These are phyloP conservation scores for Raphanus hybrid DNA, from an alignment of 441 rosid species.

Conservation along the genomic window DNA sequence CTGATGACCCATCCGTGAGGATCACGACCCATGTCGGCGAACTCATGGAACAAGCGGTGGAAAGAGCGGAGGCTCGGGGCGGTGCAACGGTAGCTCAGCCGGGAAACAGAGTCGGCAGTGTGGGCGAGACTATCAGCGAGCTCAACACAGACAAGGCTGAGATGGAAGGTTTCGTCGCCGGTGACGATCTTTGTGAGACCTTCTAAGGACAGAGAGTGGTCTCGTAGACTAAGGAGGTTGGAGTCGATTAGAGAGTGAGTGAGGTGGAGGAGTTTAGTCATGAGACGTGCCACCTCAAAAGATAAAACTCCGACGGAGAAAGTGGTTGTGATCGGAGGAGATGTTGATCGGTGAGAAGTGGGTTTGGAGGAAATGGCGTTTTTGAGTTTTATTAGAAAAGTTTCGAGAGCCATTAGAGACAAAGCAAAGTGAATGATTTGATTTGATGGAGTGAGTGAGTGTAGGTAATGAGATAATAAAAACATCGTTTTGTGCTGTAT, in stretches of 20 bases:
- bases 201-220: constrained; percentile 71
- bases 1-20: constrained; percentile 65
- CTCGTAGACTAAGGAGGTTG: constrained; percentile 61
- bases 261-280: constrained; percentile 84
- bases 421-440: constrained; percentile 30
- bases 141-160: constrained; percentile 85
- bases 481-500: no score
- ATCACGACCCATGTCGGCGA: constrained; percentile 73
- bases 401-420: constrained; percentile 71
- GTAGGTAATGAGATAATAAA: constrained; percentile 34
- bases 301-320: constrained; percentile 68
- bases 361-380: constrained; percentile 62
- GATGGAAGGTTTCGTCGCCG: constrained; percentile 75
- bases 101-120: constrained; percentile 59
- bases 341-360: constrained; percentile 41
- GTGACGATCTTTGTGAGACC: constrained; percentile 84
- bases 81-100: constrained; percentile 61
- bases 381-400: constrained; percentile 76
- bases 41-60: constrained; percentile 59
- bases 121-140: constrained; percentile 63
- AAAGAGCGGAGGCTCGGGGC: constrained; percentile 56
- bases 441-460: constrained; percentile 11
- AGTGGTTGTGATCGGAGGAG: constrained; percentile 37
- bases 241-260: constrained; percentile 84
- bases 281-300: constrained; percentile 77